phyloP scores from a whole-genome alignment of 176 grass and related monocot species.

The Oryza australiensis region DNA sequence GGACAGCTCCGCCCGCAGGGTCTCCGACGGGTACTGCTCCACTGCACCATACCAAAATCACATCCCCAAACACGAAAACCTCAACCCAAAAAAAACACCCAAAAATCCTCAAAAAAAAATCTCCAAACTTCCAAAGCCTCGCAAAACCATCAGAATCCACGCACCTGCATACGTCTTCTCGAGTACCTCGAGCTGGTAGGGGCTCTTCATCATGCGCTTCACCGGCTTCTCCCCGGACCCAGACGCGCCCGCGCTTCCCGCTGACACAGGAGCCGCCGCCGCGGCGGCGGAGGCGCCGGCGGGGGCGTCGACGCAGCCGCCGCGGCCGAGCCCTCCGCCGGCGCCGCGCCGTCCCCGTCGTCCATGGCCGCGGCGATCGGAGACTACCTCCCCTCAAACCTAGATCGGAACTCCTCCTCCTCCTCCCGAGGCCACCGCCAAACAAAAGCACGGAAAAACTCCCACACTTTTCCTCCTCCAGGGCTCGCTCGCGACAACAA shows the following conservation, averaged over 20 bases:
- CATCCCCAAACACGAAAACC: not conserved
- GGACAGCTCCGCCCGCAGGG: slow-evolving; percentile 72
- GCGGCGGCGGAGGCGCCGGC: not conserved
- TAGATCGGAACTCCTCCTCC: slow-evolving; percentile 52
- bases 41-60: slow-evolving; percentile 54
- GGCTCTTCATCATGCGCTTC: slow-evolving; percentile 97
- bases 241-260: slow-evolving; percentile 19
- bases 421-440: slow-evolving; percentile 12
- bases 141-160: slow-evolving; percentile 28
- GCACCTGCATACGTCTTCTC: slow-evolving; percentile 83
- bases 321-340: not conserved
- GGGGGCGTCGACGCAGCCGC: slow-evolving; percentile 23
- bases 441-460: slow-evolving; percentile 27
- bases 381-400: slow-evolving; percentile 32
- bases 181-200: slow-evolving; percentile 89
- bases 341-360: slow-evolving; percentile 41
- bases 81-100: slow-evolving; percentile 8
- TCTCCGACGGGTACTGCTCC: slow-evolving; percentile 85
- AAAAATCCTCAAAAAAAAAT: not conserved
- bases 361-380: slow-evolving; percentile 33
- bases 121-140: not conserved
- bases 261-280: slow-evolving; percentile 24
- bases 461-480: slow-evolving; percentile 27
- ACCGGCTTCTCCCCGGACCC: slow-evolving; percentile 56
- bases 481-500: slow-evolving; percentile 26